Evolutionary conservation across 768 basidiomycete species (phyloP).

Genomic region (Mycena chlorophos): DNA sequence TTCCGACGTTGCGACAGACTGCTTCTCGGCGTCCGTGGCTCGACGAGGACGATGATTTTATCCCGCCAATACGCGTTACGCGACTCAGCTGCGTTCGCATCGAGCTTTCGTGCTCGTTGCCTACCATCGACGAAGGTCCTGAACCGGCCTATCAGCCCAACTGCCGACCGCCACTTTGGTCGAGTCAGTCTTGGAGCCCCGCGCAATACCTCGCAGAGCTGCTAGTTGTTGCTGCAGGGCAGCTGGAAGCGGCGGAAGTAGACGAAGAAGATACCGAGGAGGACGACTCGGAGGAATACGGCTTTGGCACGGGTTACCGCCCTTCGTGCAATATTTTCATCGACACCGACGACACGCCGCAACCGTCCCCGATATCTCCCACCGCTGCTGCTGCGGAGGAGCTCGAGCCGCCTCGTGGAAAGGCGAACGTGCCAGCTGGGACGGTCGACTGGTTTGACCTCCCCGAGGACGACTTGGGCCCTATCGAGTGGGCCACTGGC

Average conservation of each 20-base stretch:
- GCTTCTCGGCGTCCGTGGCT: conserved; percentile 15
- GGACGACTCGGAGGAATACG: conserved; percentile 9
- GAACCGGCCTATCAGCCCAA: neutral
- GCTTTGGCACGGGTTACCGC: neutral
- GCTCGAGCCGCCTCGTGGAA: conserved; percentile 4
- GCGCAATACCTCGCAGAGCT: neutral
- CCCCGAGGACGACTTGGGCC: conserved; percentile 16
- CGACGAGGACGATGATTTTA: conserved; percentile 12
- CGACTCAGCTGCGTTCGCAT: neutral
- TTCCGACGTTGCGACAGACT: conserved; percentile 10
- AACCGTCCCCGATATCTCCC: neutral
- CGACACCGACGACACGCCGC: conserved; percentile 3
- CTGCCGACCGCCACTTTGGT: neutral
- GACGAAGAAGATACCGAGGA: conserved; percentile 3
- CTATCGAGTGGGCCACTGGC: conserved; percentile 3
- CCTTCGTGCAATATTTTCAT: conserved; percentile 17
- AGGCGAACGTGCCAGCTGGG: conserved; percentile 11
- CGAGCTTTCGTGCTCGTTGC: neutral
- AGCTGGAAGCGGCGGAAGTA: neutral
- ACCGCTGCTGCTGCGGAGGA: neutral
- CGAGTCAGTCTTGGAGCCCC: neutral
- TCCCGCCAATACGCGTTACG: neutral
- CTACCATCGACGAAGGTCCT: neutral
- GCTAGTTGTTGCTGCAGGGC: no score
- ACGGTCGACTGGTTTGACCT: conserved; percentile 18